Conservation (phyloP, 768 basidiomycete genomes). For the Gautieria morchelliformis region DNA sequence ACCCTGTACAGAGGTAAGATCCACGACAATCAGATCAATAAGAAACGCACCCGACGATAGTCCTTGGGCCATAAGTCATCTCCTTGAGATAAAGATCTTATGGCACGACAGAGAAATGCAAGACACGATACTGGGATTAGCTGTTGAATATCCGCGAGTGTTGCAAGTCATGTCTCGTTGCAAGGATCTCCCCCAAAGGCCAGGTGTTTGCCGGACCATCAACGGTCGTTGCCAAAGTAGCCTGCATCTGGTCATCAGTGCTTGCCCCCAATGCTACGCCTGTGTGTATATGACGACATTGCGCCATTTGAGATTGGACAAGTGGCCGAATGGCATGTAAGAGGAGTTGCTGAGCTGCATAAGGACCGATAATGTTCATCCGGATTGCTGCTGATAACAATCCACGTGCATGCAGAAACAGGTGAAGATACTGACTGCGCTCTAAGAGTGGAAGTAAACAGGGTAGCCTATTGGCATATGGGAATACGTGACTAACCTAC, state of each 20-base stretch:
- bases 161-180: constrained; percentile 84
- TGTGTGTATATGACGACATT: constrained; percentile 41
- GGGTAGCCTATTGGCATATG: background rate
- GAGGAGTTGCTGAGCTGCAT: constrained; percentile 81
- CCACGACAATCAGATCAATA: too few relatives aligned
- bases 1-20: too few relatives aligned
- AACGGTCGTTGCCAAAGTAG: constrained; percentile 14
- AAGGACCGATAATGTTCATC: constrained; percentile 87
- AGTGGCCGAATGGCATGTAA: constrained; percentile 62
- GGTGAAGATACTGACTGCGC: constrained; percentile 75
- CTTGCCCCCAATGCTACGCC: constrained; percentile 19
- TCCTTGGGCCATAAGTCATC: too few relatives aligned
- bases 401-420: constrained; percentile 88
- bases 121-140: constrained; percentile 17
- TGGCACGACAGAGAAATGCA: too few relatives aligned
- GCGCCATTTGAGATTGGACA: constrained; percentile 43
- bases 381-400: constrained; percentile 88
- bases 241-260: background rate
- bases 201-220: constrained; percentile 81
- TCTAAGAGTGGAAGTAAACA: constrained; percentile 33
- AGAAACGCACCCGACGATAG: too few relatives aligned
- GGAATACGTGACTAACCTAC: constrained; percentile 41
- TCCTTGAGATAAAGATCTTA: too few relatives aligned
- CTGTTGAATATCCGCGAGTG: constrained; percentile 97
- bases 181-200: constrained; percentile 92